Conservation (phyloP, 441 rosid species). For the Raphanus hybrid region DNA sequence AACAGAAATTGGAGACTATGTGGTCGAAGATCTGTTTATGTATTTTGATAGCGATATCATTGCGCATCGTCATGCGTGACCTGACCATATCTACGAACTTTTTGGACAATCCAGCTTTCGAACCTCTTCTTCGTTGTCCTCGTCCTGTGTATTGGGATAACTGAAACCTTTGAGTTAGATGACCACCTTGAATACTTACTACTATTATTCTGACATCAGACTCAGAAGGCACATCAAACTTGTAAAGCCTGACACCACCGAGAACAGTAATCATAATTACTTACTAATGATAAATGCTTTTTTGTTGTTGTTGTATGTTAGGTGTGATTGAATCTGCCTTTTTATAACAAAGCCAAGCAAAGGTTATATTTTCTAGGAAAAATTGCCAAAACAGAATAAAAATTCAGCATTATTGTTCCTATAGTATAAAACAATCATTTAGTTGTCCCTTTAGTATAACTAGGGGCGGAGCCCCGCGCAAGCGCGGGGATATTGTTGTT, state of each 20-base stretch:
- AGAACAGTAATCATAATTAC: neutral
- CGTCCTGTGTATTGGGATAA: constrained; percentile 1
- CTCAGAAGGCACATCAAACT: constrained; percentile 10
- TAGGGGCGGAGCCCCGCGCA: no score
- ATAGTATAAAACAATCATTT: no score
- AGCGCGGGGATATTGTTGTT: no score
- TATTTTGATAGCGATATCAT: neutral
- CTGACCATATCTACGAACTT: neutral
- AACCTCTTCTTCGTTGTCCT: constrained; percentile 3
- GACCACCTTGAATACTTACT: neutral
- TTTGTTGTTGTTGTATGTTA: neutral
- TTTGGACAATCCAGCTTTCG: constrained; percentile 27
- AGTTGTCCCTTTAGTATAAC: no score
- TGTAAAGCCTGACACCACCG: constrained; percentile 9
- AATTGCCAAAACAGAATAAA: no score
- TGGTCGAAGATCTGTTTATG: neutral
- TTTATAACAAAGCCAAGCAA: constrained; percentile 6
- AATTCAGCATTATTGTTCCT: no score
- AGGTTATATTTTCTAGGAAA: neutral
- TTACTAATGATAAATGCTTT: neutral
- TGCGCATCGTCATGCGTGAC: neutral
- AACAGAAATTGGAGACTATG: constrained; percentile 5
- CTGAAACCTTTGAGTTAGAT: neutral
- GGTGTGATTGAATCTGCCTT: neutral
- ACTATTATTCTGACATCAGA: neutral